Evolutionary conservation across 352 stramenopile genomes (phyloP).

Genomic region (Pseudoperonospora humuli): DNA sequence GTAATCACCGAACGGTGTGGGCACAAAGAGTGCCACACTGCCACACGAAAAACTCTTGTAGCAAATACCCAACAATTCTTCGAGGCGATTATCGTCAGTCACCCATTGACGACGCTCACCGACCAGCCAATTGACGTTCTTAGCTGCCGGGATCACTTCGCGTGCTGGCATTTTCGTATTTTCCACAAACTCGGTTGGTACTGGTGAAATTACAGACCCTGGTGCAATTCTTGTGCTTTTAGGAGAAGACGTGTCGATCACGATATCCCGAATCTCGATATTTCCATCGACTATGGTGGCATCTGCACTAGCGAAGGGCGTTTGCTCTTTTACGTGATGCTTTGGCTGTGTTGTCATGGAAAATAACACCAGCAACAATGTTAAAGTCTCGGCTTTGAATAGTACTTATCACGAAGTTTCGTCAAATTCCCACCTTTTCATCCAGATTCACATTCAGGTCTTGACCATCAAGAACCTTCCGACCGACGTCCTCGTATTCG

Average conservation of each 20-base stretch:
- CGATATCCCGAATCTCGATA: slow-evolving; percentile 25
- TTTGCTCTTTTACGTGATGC: slow-evolving; percentile 13
- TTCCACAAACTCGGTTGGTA: slow-evolving; percentile 2
- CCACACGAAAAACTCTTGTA: slow-evolving; percentile 75
- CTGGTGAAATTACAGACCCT: neutral
- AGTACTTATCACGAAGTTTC: too few species aligned
- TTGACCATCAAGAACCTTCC: slow-evolving; percentile 55
- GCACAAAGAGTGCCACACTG: slow-evolving; percentile 69
- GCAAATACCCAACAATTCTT: slow-evolving; percentile 73
- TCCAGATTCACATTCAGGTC: slow-evolving; percentile 38
- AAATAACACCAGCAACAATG: neutral
- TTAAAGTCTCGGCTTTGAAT: slow-evolving; percentile 1
- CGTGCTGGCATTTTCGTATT: slow-evolving; percentile 20
- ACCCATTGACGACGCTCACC: slow-evolving; percentile 39
- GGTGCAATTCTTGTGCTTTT: slow-evolving; percentile 3
- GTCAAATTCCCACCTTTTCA: slow-evolving; percentile 20
- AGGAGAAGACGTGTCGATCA: slow-evolving; percentile 31
- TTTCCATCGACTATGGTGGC: slow-evolving; percentile 18
- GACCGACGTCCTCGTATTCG: slow-evolving; percentile 71
- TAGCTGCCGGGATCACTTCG: slow-evolving; percentile 19
- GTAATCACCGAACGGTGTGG: slow-evolving; percentile 73
- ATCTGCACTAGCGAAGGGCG: slow-evolving; percentile 2
- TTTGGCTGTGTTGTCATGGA: slow-evolving; percentile 10
- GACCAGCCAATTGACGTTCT: slow-evolving; percentile 29
- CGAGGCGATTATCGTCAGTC: slow-evolving; percentile 51